Evolutionary conservation across 140 eudicot genomes (phyloP).

Genomic region (Senecio squalidus): DNA sequence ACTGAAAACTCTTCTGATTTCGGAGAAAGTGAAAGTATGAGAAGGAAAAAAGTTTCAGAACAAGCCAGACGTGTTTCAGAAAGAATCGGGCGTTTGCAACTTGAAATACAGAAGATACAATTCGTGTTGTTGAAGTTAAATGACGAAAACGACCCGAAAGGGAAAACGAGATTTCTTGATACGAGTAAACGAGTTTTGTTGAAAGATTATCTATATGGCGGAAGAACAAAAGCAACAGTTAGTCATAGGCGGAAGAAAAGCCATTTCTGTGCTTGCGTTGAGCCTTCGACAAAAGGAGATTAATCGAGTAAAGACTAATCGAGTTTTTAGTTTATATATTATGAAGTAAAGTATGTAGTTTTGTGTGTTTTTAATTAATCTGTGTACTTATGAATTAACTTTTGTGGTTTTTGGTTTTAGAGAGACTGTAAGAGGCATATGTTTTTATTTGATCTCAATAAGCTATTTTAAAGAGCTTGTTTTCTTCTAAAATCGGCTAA

Average conservation of each 20-base stretch:
- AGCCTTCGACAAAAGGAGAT: slow-evolving; percentile 72
- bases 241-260: slow-evolving; percentile 50
- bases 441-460: slow-evolving; percentile 25
- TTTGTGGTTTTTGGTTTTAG: slow-evolving; percentile 24
- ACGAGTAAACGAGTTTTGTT: slow-evolving; percentile 57
- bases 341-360: slow-evolving; percentile 26
- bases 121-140: slow-evolving; percentile 71
- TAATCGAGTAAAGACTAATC: slow-evolving; percentile 12
- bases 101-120: slow-evolving; percentile 88
- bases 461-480: slow-evolving; percentile 37
- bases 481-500: slow-evolving; percentile 6
- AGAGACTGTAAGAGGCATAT: slow-evolving; percentile 2
- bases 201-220: slow-evolving; percentile 69
- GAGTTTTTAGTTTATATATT: slow-evolving; percentile 3
- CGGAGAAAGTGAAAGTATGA: slow-evolving; percentile 38
- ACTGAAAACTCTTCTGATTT: slow-evolving; percentile 16
- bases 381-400: slow-evolving; percentile 26
- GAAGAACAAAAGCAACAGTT: slow-evolving; percentile 26
- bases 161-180: slow-evolving; percentile 40
- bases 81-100: slow-evolving; percentile 77
- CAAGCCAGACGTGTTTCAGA: slow-evolving; percentile 79
- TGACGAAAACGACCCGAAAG: slow-evolving; percentile 41
- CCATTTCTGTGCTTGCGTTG: slow-evolving; percentile 76
- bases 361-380: slow-evolving; percentile 15
- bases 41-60: slow-evolving; percentile 58